Evolutionary conservation across 2,329 filamentous ascomycete species (phyloP), one percentile per base, ranked within the genome.

Genomic region (Sporothrix curviconia): DNA sequence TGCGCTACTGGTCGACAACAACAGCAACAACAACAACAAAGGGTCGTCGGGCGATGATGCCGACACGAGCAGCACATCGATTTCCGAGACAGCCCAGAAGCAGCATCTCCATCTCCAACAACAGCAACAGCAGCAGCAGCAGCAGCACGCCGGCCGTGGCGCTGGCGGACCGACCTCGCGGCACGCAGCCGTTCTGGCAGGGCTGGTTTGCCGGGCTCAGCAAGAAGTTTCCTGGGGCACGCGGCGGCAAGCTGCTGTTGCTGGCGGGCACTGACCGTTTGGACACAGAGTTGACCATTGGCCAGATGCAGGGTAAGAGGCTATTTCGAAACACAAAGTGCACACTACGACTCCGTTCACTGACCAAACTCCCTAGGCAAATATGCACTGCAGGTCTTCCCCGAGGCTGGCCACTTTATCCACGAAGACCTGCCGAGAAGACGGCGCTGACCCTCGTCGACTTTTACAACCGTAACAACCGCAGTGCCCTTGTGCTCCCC

Each of bases 391-490:
- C 89, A 96, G 65, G 92, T 99, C 7, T 89, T 97, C 65, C 92
- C 94, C 0, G 90, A 96, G 69, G 91, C 94, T 1, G 94, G 94
- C 0, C 94, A 99, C 70, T 99, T 99, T 67, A 84, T 99, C 57
- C 94, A 99, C 63, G 94, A 99, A 71, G 94, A 99, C 70, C 81
- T 92, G 51, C 92, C 0, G 88, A 91, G 67, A 95, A 92, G 76
- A 95, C 88, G 43, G 94, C 94, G 0, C 78, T 87, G 64, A 81
- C 90, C 8, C 75, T 97, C 53, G 89, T 88, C 1, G 94, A 99
- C 68, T 97, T 99, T 68, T 92, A 94, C 67, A 87, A 86, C 64
- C 79, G 94, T 55, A 99, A 99, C 68, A 92, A 97, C 72, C 80
- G 92, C 60, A 90, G 84, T 65, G 81, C 86, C 11, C 70, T 99